Conservation (phyloP, 1,284 basidiomycete species). For the Ceratobasidium papillatum region DNA sequence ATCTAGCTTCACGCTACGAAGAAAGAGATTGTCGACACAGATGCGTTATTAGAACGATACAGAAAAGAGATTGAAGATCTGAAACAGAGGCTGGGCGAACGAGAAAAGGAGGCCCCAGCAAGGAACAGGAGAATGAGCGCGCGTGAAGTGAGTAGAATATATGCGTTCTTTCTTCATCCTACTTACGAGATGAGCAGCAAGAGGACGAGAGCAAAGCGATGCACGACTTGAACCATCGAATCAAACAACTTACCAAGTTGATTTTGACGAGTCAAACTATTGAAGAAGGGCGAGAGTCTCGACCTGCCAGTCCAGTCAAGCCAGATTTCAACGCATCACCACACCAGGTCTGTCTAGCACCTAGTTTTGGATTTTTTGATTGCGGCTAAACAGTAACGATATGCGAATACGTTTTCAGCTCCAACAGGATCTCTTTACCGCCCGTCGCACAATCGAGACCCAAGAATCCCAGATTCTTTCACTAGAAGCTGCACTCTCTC, state of each 20-base stretch:
- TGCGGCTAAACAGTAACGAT: neutral
- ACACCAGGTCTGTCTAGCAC: slow-evolving; percentile 66
- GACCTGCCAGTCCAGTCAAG: slow-evolving; percentile 81
- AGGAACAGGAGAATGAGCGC: slow-evolving; percentile 69
- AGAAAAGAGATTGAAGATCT: slow-evolving; percentile 90
- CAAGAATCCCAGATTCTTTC: slow-evolving; percentile 84
- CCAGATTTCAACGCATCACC: slow-evolving; percentile 86
- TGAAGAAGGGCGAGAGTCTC: slow-evolving; percentile 69
- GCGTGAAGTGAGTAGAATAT: slow-evolving; percentile 63
- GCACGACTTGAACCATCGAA: slow-evolving; percentile 79
- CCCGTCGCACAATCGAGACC: slow-evolving; percentile 75
- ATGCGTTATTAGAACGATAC: slow-evolving; percentile 91
- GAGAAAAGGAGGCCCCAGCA: slow-evolving; percentile 66
- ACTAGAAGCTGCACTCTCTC: slow-evolving; percentile 72
- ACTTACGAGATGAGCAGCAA: slow-evolving; percentile 58
- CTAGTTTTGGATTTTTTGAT: neutral
- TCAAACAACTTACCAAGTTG: slow-evolving; percentile 85
- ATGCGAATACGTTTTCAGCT: slow-evolving; percentile 59
- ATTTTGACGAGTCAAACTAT: slow-evolving; percentile 87
- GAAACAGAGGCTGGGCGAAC: slow-evolving; percentile 70
- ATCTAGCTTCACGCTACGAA: slow-evolving; percentile 84
- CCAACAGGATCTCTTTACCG: slow-evolving; percentile 83
- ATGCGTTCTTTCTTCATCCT: neutral
- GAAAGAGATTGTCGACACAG: slow-evolving; percentile 93
- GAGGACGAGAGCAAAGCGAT: slow-evolving; percentile 80